These are phyloP conservation scores for Gyromitra esculenta DNA, from an alignment of 2,329 filamentous ascomycete genomes.

Conservation along the genomic window DNA sequence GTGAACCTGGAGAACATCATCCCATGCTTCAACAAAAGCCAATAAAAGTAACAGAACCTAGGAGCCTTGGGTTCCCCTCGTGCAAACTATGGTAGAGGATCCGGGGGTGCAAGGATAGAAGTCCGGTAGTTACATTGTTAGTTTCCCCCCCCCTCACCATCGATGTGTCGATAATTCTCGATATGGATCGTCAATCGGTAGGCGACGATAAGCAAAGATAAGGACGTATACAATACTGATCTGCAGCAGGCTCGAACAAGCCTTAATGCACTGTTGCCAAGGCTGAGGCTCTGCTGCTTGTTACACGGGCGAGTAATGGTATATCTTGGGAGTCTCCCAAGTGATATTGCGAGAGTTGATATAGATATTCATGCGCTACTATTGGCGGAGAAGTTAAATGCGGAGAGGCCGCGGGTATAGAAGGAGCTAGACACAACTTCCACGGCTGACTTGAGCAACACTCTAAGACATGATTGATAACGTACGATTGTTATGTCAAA, in stretches of 20 bases:
- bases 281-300: constrained; percentile 27
- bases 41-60: constrained; percentile 69
- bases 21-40: constrained; percentile 60
- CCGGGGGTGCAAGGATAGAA: constrained; percentile 70
- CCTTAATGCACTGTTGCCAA: constrained; percentile 47
- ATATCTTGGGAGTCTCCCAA: constrained; percentile 91
- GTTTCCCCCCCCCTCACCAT: constrained; percentile 40
- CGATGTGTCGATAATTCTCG: constrained; percentile 46
- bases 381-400: constrained; percentile 83
- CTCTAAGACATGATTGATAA: constrained; percentile 85
- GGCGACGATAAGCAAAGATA: constrained; percentile 46
- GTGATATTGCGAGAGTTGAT: constrained; percentile 88
- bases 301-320: constrained; percentile 20
- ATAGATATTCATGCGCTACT: constrained; percentile 94
- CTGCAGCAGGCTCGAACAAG: constrained; percentile 44
- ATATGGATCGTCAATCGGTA: constrained; percentile 44
- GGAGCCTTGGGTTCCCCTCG: constrained; percentile 73
- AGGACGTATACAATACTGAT: constrained; percentile 29
- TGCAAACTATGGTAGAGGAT: constrained; percentile 66
- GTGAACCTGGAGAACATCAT: constrained; percentile 87
- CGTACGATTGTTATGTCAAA: constrained; percentile 81
- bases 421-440: constrained; percentile 98
- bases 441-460: constrained; percentile 81
- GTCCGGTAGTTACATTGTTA: constrained; percentile 76
- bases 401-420: constrained; percentile 93